Base-by-base conservation (phyloP, 768 basidiomycete species). In the Kwoniella heveanensis region DNA sequence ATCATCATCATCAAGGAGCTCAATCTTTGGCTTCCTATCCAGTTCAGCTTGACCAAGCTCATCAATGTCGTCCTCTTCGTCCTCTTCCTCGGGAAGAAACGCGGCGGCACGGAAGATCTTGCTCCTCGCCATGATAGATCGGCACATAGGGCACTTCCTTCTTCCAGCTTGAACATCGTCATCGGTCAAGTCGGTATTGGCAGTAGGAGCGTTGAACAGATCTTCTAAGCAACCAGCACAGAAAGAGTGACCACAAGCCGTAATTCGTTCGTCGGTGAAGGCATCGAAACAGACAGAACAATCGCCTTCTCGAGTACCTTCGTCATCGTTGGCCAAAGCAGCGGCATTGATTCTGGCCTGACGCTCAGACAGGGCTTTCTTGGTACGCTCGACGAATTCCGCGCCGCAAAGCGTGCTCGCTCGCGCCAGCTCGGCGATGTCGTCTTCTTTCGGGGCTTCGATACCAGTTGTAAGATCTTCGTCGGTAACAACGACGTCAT, bases 201-300 rank as follows among this genome's bases (percentile, higher is more conserved):
- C 76, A 4, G 69, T 68, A 27, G 83, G 80, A 0, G 74, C 71
- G 47, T 84, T 80, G 46, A 88, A 67, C 24, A 85, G 81, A 46
- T 84, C 82, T n/a, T 78, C 84, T 82, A 88, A 80, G 70, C 88
- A 89, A 39, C 84, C 83, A 7, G 82, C 81, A 32, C 88, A 89
- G 77, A 88, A 89, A 0, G 83, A 76, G 68, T 89, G 89, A 1
- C 76, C 74, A 69, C 89, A 90, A 0, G 82, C 67, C 0, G 88
- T 88, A 44, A 89, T 74, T 21, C 86, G 80, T 17, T 86, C 81
- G 56, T 86, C 82, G 1, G 82, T 83, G 71, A 85, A 81, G 2
- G 78, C 74, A 60, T 90, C 88, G 62, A 84, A 85, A 74, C 89
- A 90, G 58, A 90, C 85, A 0, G 87, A 83, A 67, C 89, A 90